phyloP scores from a whole-genome alignment of 1,139 yeast species.

The Diutina pseudorugosa region DNA sequence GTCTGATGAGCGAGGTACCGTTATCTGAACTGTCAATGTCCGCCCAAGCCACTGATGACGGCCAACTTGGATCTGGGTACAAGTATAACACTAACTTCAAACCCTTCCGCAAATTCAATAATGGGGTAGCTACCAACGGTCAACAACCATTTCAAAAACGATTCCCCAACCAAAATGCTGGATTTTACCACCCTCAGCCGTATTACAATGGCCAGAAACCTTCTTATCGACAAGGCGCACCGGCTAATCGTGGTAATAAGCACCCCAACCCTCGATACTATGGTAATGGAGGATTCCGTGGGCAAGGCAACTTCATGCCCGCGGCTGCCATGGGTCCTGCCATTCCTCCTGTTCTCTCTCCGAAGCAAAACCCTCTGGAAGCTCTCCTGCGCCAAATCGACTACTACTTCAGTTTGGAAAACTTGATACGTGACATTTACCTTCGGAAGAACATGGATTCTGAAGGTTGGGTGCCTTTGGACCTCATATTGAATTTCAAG shows the following conservation, averaged over 20 bases:
- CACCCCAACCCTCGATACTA: background rate
- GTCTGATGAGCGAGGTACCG: background rate
- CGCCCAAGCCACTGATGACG: background rate
- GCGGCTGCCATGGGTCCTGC: background rate
- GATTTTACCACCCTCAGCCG: conserved; percentile 2
- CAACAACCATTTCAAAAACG: background rate
- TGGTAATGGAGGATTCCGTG: background rate
- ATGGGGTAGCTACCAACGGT: background rate
- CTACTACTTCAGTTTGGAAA: conserved; percentile 82
- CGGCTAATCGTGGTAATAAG: background rate
- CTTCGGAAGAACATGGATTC: conserved; percentile 69
- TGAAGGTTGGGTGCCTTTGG: conserved; percentile 60
- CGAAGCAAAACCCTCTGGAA: conserved; percentile 1
- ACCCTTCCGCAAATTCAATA: conserved; percentile 2
- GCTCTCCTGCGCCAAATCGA: conserved; percentile 45
- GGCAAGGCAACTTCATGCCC: background rate
- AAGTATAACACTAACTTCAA: background rate
- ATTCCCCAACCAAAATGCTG: background rate
- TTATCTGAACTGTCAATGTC: background rate
- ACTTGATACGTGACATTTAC: conserved; percentile 69
- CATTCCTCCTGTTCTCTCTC: conserved; percentile 2
- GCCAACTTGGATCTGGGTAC: background rate
- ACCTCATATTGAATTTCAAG: conserved; percentile 56
- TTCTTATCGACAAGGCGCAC: background rate
- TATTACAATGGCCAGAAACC: background rate